Evolutionary conservation across 73 alveolate species (phyloP).

Genomic region (Tetrahymena borealis): DNA sequence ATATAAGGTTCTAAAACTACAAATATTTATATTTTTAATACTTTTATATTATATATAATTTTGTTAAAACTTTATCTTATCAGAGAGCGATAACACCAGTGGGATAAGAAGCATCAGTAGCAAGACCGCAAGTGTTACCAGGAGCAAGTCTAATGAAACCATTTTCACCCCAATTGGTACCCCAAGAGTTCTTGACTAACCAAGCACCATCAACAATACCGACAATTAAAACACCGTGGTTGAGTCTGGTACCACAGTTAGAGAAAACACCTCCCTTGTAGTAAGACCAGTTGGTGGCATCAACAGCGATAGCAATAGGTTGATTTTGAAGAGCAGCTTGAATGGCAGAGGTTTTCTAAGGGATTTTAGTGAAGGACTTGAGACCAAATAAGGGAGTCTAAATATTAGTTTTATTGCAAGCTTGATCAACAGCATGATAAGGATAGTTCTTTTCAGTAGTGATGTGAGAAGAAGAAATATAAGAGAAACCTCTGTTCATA

Average conservation of each 20-base stretch:
- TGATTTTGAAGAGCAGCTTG: constrained; percentile 11
- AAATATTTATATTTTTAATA: too few relatives aligned
- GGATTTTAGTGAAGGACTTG: background rate
- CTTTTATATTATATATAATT: too few relatives aligned
- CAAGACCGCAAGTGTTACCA: constrained; percentile 42
- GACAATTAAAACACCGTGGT: constrained; percentile 53
- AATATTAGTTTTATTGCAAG: background rate
- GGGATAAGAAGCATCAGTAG: background rate
- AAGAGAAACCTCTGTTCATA: constrained; percentile 16
- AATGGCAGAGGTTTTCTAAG: background rate
- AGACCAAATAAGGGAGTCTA: background rate
- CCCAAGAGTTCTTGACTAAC: constrained; percentile 69
- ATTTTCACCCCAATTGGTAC: constrained; percentile 56
- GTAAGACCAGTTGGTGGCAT: constrained; percentile 64
- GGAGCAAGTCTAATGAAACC: constrained; percentile 47
- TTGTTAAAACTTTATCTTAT: too few relatives aligned
- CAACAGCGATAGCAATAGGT: constrained; percentile 64
- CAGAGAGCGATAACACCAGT: too few relatives aligned
- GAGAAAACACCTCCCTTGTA: constrained; percentile 48
- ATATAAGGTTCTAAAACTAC: too few relatives aligned
- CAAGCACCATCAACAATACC: constrained; percentile 46
- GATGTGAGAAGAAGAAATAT: constrained; percentile 10
- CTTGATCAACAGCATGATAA: constrained; percentile 12
- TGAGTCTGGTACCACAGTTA: constrained; percentile 16
- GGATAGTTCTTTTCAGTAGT: constrained; percentile 41